These are phyloP conservation scores for Apophysomyces ossiformis DNA, from an alignment of 371 early-diverging fungal genomes.

Conservation along the genomic window DNA sequence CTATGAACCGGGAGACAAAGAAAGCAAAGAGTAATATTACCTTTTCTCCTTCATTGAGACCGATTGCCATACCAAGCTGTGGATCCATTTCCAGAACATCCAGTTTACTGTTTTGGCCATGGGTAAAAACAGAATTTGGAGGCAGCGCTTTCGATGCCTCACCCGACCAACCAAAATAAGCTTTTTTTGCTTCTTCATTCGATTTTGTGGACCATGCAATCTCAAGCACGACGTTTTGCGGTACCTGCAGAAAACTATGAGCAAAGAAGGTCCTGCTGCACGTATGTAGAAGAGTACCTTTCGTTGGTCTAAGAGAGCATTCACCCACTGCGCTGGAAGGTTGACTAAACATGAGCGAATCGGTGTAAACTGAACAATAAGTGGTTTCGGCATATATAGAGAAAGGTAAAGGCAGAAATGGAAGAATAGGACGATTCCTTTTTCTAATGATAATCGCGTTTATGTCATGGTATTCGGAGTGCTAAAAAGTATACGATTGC, in stretches of 20 bases:
- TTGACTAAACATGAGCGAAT: constrained; percentile 67
- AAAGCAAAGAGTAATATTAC: constrained; percentile 36
- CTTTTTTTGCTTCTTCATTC: constrained; percentile 26
- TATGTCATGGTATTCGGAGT: constrained; percentile 18
- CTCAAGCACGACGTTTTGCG: constrained; percentile 70
- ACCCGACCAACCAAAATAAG: constrained; percentile 78
- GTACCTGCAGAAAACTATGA: constrained; percentile 36
- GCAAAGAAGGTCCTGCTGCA: constrained; percentile 28
- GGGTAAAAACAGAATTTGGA: constrained; percentile 45
- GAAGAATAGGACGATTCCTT: constrained; percentile 1
- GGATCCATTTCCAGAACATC: constrained; percentile 78
- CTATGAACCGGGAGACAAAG: background rate
- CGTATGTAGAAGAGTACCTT: constrained; percentile 46
- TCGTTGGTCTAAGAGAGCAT: constrained; percentile 68
- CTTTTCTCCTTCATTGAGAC: constrained; percentile 71
- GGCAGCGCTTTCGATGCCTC: constrained; percentile 52
- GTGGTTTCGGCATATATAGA: constrained; percentile 55
- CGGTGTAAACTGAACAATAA: constrained; percentile 62
- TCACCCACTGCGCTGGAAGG: constrained; percentile 67
- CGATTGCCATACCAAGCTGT: constrained; percentile 67
- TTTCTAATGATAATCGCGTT: background rate
- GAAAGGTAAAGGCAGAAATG: background rate
- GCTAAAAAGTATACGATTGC: background rate
- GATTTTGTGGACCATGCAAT: constrained; percentile 51
- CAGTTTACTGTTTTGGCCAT: constrained; percentile 46